phyloP scores from a whole-genome alignment of 2,329 filamentous ascomycete genomes.

The Ophiostoma fasciatum region DNA sequence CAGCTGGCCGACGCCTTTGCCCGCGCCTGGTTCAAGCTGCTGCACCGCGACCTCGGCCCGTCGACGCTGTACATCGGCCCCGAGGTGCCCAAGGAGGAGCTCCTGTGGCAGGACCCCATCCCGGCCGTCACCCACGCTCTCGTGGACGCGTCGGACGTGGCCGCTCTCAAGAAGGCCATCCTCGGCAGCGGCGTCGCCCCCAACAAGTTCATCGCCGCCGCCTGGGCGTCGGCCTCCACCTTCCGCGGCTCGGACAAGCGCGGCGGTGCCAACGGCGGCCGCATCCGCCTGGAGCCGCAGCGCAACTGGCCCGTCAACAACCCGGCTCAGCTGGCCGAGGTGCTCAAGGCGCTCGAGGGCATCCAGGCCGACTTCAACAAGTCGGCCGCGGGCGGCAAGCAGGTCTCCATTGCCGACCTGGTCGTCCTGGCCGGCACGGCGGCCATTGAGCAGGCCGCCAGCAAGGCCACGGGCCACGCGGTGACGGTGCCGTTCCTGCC shows the following conservation, averaged over 20 bases:
- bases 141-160: slow-evolving; percentile 47
- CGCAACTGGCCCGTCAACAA: slow-evolving; percentile 64
- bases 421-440: slow-evolving; percentile 62
- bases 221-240: slow-evolving; percentile 56
- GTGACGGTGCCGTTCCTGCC: slow-evolving; percentile 55
- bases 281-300: slow-evolving; percentile 59
- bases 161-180: slow-evolving; percentile 53
- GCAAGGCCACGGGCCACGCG: slow-evolving; percentile 12
- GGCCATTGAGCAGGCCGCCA: slow-evolving; percentile 56
- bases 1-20: slow-evolving; percentile 55
- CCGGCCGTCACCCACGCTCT: slow-evolving; percentile 42
- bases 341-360: slow-evolving; percentile 44
- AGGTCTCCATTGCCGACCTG: slow-evolving; percentile 63
- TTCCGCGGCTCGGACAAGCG: slow-evolving; percentile 70
- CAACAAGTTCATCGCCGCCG: slow-evolving; percentile 47
- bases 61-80: slow-evolving; percentile 56
- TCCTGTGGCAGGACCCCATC: slow-evolving; percentile 64
- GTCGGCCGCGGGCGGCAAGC: slow-evolving; percentile 34
- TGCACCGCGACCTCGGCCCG: slow-evolving; percentile 68
- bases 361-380: slow-evolving; percentile 54
- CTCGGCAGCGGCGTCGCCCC: slow-evolving; percentile 45
- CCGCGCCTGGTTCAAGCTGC: slow-evolving; percentile 70
- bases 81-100: slow-evolving; percentile 53
- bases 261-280: slow-evolving; percentile 66
- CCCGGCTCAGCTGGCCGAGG: slow-evolving; percentile 47